phyloP scores from a whole-genome alignment of 2,329 filamentous ascomycete species.

The Claviceps cyperi region DNA sequence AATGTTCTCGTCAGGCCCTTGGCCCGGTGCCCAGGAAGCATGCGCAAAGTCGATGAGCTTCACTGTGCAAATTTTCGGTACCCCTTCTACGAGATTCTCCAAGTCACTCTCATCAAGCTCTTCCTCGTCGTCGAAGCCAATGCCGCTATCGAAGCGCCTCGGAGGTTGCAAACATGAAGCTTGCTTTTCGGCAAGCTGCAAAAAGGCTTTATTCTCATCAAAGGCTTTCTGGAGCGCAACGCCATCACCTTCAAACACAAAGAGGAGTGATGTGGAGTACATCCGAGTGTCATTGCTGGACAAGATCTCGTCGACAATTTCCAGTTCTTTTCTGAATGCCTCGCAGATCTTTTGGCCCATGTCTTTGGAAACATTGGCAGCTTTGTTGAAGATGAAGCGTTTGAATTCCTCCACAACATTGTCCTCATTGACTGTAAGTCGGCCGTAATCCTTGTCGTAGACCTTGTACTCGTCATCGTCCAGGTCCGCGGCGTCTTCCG shows the following conservation, averaged over 20 bases:
- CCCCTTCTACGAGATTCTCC: slow-evolving; percentile 24
- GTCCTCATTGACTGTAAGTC: slow-evolving; percentile 32
- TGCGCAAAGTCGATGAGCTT: slow-evolving; percentile 97
- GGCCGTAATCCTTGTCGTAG: slow-evolving; percentile 50
- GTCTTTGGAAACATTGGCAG: slow-evolving; percentile 43
- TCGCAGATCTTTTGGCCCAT: slow-evolving; percentile 40
- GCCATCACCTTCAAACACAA: slow-evolving; percentile 51
- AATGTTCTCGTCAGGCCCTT: slow-evolving; percentile 75
- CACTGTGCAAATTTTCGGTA: slow-evolving; percentile 58
- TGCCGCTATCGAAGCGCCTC: slow-evolving; percentile 40
- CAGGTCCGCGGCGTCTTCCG: slow-evolving; percentile 33
- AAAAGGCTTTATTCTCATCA: slow-evolving; percentile 35
- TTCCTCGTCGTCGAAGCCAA: slow-evolving; percentile 31
- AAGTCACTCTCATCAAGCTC: slow-evolving; percentile 30
- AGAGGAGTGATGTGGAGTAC: slow-evolving; percentile 48
- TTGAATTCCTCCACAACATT: slow-evolving; percentile 41
- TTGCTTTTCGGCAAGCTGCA: slow-evolving; percentile 34
- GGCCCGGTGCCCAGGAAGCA: slow-evolving; percentile 65
- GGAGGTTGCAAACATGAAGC: slow-evolving; percentile 18
- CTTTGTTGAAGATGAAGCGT: slow-evolving; percentile 42
- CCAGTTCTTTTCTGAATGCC: slow-evolving; percentile 39
- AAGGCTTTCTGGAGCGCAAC: slow-evolving; percentile 36
- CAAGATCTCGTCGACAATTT: slow-evolving; percentile 37
- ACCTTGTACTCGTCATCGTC: slow-evolving; percentile 41
- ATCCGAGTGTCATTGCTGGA: slow-evolving; percentile 44